phyloP scores from a whole-genome alignment of 2,329 filamentous ascomycete genomes.

The Ceratocystis cacaofunesta region DNA sequence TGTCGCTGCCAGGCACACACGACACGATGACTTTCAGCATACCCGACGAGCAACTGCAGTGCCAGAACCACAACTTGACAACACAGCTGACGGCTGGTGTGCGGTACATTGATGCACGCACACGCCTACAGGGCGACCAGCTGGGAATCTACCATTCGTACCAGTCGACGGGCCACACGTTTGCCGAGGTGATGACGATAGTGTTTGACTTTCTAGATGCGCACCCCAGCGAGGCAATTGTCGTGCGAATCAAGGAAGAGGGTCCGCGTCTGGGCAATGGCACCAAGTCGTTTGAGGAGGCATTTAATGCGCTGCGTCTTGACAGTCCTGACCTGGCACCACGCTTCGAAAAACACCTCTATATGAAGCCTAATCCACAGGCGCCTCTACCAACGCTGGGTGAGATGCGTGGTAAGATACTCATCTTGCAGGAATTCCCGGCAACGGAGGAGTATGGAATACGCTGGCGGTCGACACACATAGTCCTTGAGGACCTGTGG shows the following conservation, averaged over 20 bases:
- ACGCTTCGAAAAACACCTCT: conserved; percentile 27
- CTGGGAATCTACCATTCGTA: conserved; percentile 35
- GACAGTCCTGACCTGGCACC: conserved; percentile 23
- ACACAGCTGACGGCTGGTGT: conserved; percentile 33
- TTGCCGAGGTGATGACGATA: conserved; percentile 29
- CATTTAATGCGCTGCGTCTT: conserved; percentile 30
- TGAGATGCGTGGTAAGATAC: conserved; percentile 30
- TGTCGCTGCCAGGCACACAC: conserved; percentile 39
- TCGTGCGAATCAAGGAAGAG: conserved; percentile 38
- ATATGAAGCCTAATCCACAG: conserved; percentile 22
- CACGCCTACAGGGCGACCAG: conserved; percentile 28
- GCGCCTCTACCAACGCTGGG: conserved; percentile 31
- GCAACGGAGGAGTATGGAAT: conserved; percentile 28
- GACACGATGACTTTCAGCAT: conserved; percentile 37
- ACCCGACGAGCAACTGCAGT: conserved; percentile 26
- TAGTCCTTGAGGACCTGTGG: conserved; percentile 35
- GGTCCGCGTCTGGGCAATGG: conserved; percentile 24
- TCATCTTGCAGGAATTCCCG: conserved; percentile 35
- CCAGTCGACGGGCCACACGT: conserved; percentile 32
- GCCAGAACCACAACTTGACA: conserved; percentile 33
- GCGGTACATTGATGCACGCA: conserved; percentile 36
- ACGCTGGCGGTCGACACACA: conserved; percentile 30
- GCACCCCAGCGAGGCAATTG: conserved; percentile 32
- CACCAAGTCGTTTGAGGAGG: conserved; percentile 30
- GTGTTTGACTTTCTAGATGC: conserved; percentile 32